These are phyloP conservation scores for Castanea mollissima DNA, from an alignment of 306 rosid genomes.

Conservation along the genomic window DNA sequence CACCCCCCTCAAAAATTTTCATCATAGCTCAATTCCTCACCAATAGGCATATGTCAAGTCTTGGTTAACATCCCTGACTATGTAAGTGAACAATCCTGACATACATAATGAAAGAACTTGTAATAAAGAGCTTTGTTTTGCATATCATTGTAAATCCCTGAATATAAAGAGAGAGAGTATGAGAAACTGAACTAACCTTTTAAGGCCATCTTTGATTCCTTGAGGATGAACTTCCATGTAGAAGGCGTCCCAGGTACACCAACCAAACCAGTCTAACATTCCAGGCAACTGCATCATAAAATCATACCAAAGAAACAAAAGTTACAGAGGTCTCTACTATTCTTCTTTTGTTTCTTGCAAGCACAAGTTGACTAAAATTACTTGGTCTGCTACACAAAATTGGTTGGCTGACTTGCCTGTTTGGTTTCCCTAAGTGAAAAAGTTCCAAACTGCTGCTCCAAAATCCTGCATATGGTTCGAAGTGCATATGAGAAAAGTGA, in stretches of 20 bases:
- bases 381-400: slow-evolving; percentile 5
- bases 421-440: slow-evolving; percentile 35
- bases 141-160: background rate
- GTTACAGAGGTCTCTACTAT: background rate
- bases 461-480: slow-evolving; percentile 28
- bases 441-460: slow-evolving; percentile 35
- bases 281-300: slow-evolving; percentile 37
- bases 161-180: background rate
- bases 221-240: slow-evolving; percentile 32
- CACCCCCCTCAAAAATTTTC: background rate
- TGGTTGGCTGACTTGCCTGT: slow-evolving; percentile 29
- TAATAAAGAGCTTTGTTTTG: background rate
- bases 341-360: background rate
- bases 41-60: background rate
- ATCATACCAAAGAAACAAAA: background rate
- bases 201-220: slow-evolving; percentile 42
- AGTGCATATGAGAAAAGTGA: background rate
- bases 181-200: slow-evolving; percentile 24
- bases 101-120: background rate
- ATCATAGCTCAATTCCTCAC: background rate
- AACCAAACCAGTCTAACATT: slow-evolving; percentile 43
- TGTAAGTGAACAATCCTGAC: background rate
- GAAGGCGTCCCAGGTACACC: slow-evolving; percentile 50
- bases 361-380: background rate
- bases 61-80: background rate